Evolutionary conservation across 164 flowering plant genomes (phyloP), one percentile per base, ranked within the genome.

Genomic region (Stephania japonica): DNA sequence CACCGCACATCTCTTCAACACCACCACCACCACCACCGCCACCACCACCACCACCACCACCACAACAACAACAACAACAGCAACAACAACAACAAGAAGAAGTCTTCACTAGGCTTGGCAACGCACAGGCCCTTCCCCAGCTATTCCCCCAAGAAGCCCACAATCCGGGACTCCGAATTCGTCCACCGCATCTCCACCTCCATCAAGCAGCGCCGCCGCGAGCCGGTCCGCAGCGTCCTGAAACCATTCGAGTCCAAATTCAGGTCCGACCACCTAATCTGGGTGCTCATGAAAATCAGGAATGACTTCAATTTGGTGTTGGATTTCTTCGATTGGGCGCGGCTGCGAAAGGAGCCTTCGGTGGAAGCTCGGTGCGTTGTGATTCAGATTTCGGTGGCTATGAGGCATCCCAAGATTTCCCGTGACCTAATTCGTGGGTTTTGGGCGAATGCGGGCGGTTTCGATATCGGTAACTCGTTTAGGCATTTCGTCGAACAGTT

Each of bases 71-170:
- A n/a, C n/a, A n/a, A n/a, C n/a, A n/a, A n/a, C n/a, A n/a, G n/a
- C n/a, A n/a, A n/a, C n/a, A n/a, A n/a, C n/a, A n/a, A n/a, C n/a
- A 56, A 43, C 72, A 72, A 66, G n/a, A 5, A 42, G 50, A 26
- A 42, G 19, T 73, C 81, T 25, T 75, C 73, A 59, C 43, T 69
- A 21, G 44, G 23, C 49, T 14, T 41, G 6, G 9, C 24, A 21
- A 43, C 65, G 4, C 70, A 41, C 27, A 59, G 84, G 26, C 84
- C 81, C 23, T 81, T 81, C 74, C 84, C 84, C 6, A 72, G 74
- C 19, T 81, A 79, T 74, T 81, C 81, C 59, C 80, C 84, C 1
- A 79, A 77, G 64, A 81, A 79, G 68, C 80, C 78, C 72, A 76
- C 71, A 24, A 72, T 79, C 68, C 68, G 32, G 44, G 84, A 81